phyloP scores from a whole-genome alignment of 1,139 yeast species.

The Entelexis paramagnoliae region DNA sequence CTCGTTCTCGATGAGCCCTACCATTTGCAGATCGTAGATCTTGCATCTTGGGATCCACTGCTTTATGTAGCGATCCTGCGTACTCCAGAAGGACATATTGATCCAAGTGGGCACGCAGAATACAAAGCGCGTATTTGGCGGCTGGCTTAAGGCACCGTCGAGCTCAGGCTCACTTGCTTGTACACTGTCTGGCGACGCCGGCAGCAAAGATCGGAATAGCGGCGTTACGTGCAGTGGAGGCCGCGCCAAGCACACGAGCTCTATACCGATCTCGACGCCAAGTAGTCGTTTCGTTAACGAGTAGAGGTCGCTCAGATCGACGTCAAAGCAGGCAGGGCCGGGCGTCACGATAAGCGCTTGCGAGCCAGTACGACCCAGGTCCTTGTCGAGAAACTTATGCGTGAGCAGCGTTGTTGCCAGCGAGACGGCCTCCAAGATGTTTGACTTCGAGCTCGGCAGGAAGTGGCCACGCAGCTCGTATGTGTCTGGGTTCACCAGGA shows the following conservation, averaged over 20 bases:
- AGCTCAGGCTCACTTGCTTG: slow-evolving; percentile 28
- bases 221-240: slow-evolving; percentile 93
- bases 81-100: slow-evolving; percentile 77
- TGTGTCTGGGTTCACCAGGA: slow-evolving; percentile 40
- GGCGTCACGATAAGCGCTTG: slow-evolving; percentile 83
- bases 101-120: slow-evolving; percentile 93
- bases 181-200: background rate
- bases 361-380: slow-evolving; percentile 72
- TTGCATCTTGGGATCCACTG: slow-evolving; percentile 92
- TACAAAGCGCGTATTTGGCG: slow-evolving; percentile 33
- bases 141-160: slow-evolving; percentile 1
- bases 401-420: slow-evolving; percentile 67
- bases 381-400: slow-evolving; percentile 79
- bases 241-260: slow-evolving; percentile 75
- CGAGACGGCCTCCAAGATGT: slow-evolving; percentile 75
- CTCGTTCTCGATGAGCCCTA: slow-evolving; percentile 94
- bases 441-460: slow-evolving; percentile 82
- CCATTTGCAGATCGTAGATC: slow-evolving; percentile 92
- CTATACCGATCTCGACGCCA: slow-evolving; percentile 74
- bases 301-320: slow-evolving; percentile 65
- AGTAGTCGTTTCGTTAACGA: slow-evolving; percentile 68
- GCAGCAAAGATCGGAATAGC: slow-evolving; percentile 52
- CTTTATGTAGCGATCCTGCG: slow-evolving; percentile 35
- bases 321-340: slow-evolving; percentile 89
- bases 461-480: slow-evolving; percentile 36